Evolutionary conservation across 2,329 filamentous ascomycete genomes (phyloP), one percentile per base, ranked within the genome.

Genomic region (Cercospora sojina): DNA sequence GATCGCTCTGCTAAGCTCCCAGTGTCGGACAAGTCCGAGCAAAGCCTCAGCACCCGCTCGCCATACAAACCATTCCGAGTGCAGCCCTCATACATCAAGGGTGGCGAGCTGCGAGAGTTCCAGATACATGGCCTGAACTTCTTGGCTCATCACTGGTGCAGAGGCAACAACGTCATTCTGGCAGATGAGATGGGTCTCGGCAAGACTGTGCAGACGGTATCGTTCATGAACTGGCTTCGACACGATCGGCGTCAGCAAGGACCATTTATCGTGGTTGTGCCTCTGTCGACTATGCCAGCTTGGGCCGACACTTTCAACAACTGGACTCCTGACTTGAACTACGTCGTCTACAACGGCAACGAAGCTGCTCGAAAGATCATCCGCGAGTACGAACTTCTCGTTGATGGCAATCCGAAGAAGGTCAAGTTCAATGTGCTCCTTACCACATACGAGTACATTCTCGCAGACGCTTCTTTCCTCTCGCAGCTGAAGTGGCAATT

Each of bases 121-220:
- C 96, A 99, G 79, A 86, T 98, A 73, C 92, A 90, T 71, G 95
- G 96, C 31, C 83, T 99, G 67, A 98, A 98, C 81, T 99, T 97
- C 79, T 83, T 99, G 69, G 92, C 92, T 55, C 92, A 96, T 80
- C 97, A 98, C 79, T 99, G 96, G 96, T 92, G 91, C 62, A 90
- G 91, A 74, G 89, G 88, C 64, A 95, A 95, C 78, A 99, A 98
- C 74, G 95, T 98, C 75, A 97, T 99, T 73, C 86, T 99, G 62
- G 95, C 95, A 58, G 95, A 99, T 77, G 95, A 99, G 80, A 99
- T 99, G 95, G 95, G 95, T 74, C 85, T 99, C 13, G 95, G 95
- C 29, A 99, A 99, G 82, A 99, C 95, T 0, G 95, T 99, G 0
- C 95, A 99, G 80, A 97, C 94, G 0, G 93, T 99, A 29, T 89